Base-by-base conservation (phyloP, 441 rosid species). In the Arabidopsis lyrata region DNA sequence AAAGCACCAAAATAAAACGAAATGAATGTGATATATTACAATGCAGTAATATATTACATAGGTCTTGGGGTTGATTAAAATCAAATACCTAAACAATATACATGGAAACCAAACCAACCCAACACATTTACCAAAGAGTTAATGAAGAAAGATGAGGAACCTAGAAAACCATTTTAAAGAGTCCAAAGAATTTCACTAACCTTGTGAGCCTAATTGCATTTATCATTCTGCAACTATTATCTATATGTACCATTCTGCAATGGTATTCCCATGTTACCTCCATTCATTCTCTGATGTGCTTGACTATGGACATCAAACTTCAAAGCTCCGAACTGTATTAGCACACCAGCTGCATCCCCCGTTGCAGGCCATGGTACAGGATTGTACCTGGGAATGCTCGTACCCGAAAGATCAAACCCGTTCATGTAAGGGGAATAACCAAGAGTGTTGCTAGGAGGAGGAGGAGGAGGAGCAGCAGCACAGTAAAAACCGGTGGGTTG, bases 341-440 rank as follows among this genome's bases (percentile, higher is more conserved):
- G 7, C 1, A 18, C 70, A 68, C 75, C 70, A 15, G 67, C 56
- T 69, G 78, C 80, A 50, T 68, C 81, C 69, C 75, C 77, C 6
- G 73, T 53, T 45, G 36, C 77, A 66, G 82, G 58, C 55, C 70
- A 75, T 34, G 64, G 49, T 57, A 70, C 67, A 48, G 66, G 73
- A 67, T 60, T 71, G 66, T 68, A 77, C 53, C 64, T 77, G 9
- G 66, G 53, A 58, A 74, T 35, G 45, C 55, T 66, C 60, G 70
- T 65, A 31, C 82, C 74, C 50, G 58, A 22, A 52, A 44, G 61
- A 55, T 77, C 74, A 77, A 69, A 81, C 41, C 75, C 76, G 55
- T 81, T 79, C 70, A 73, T 50, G 78, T 79, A 85, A 63, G 83
- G 50, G 14, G 83, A 78, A 79, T 68, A 86, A 50, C 68, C 22